Conservation (phyloP, 257 asterid species). For the Nemophila menziesii region DNA sequence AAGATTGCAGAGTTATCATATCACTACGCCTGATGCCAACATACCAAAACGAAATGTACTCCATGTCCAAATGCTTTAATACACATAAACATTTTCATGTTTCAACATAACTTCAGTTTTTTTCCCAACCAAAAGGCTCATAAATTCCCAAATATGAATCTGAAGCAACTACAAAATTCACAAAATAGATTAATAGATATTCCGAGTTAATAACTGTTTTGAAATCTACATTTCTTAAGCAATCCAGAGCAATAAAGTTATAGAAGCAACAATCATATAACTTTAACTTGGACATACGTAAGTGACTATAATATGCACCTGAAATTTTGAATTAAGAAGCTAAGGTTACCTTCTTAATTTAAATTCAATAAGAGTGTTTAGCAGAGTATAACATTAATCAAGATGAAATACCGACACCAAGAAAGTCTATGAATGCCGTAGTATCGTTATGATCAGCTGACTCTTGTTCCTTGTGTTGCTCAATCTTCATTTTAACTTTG, state of each 20-base stretch:
- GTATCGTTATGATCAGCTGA: conserved; percentile 33
- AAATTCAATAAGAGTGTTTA: background rate
- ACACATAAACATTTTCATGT: too few species aligned
- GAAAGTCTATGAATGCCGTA: conserved; percentile 91
- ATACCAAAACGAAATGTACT: too few species aligned
- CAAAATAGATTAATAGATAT: background rate
- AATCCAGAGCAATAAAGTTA: conserved; percentile 3
- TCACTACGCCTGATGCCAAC: too few species aligned
- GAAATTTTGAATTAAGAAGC: background rate
- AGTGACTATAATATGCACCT: conserved; percentile 2
- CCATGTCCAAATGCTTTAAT: too few species aligned
- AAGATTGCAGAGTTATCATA: too few species aligned
- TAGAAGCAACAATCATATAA: conserved; percentile 6
- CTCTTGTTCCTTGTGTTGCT: conserved; percentile 23
- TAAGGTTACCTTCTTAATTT: background rate
- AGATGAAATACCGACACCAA: conserved; percentile 80
- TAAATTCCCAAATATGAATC: too few species aligned
- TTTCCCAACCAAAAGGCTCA: too few species aligned
- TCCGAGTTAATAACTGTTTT: conserved; percentile 1
- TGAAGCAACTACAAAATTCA: background rate
- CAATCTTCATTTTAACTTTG: conserved; percentile 15
- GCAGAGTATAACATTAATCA: conserved; percentile 7
- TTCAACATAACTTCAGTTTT: too few species aligned
- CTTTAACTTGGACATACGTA: background rate
- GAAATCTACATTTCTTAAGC: background rate